Evolutionary conservation across 1,284 basidiomycete genomes (phyloP).

Genomic region (Melampsora abietis-canadensis): DNA sequence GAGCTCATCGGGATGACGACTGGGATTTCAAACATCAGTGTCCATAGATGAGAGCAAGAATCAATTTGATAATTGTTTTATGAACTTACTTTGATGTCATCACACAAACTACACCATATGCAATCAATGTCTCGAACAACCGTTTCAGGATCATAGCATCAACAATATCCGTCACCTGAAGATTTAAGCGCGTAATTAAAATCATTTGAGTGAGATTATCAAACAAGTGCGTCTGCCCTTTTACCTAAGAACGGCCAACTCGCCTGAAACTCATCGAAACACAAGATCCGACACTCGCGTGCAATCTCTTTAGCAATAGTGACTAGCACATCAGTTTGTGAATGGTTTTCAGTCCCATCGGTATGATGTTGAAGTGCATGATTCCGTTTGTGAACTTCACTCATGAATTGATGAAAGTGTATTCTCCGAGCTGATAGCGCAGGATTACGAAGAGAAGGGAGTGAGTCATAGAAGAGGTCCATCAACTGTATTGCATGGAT

Average conservation of each 20-base stretch:
- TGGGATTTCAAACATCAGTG: conserved; percentile 52
- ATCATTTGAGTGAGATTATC: neutral
- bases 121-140: conserved; percentile 76
- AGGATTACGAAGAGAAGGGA: conserved; percentile 10
- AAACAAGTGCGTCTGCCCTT: conserved; percentile 15
- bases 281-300: conserved; percentile 76
- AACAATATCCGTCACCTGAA: conserved; percentile 89
- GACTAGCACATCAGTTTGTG: conserved; percentile 72
- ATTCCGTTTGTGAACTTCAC: conserved; percentile 90
- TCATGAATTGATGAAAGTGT: conserved; percentile 70
- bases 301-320: conserved; percentile 88
- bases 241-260: conserved; percentile 45
- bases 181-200: neutral
- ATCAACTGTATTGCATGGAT: conserved; percentile 82
- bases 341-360: conserved; percentile 60
- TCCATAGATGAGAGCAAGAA: neutral
- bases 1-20: conserved; percentile 92
- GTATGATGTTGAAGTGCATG: conserved; percentile 70
- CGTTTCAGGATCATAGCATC: conserved; percentile 96
- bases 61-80: neutral
- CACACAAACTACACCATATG: conserved; percentile 85
- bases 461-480: conserved; percentile 73
- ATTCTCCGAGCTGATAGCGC: conserved; percentile 31
- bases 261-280: conserved; percentile 98
- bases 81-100: conserved; percentile 89